phyloP scores from a whole-genome alignment of 2,329 filamentous ascomycete species.

The Pseudogymnoascus sp. region DNA sequence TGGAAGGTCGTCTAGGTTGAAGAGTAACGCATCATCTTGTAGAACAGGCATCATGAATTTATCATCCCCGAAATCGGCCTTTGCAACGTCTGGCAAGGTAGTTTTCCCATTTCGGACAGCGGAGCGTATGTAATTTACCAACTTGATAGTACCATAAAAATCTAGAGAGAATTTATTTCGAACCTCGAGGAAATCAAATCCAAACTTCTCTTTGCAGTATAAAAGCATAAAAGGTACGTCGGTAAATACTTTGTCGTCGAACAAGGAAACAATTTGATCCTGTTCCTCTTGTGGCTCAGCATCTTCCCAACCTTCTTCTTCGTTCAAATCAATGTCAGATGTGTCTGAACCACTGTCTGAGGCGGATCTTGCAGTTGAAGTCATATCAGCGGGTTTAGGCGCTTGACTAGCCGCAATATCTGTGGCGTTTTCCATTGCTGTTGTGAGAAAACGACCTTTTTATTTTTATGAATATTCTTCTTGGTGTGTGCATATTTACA shows the following conservation, averaged over 20 bases:
- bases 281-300: constrained; percentile 56
- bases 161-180: constrained; percentile 55
- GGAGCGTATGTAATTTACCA: constrained; percentile 61
- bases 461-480: neutral
- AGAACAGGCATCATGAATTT: constrained; percentile 75
- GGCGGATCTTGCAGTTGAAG: neutral
- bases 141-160: constrained; percentile 65
- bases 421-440: constrained; percentile 6
- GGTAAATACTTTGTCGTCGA: constrained; percentile 59
- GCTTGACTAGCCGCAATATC: neutral
- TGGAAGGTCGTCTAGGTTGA: constrained; percentile 74
- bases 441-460: constrained; percentile 1
- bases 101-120: constrained; percentile 39
- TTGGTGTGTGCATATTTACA: constrained; percentile 7
- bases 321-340: constrained; percentile 36
- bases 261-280: constrained; percentile 58
- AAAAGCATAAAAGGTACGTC: constrained; percentile 59
- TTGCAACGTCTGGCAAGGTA: constrained; percentile 42
- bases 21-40: constrained; percentile 82
- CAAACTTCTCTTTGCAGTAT: constrained; percentile 58
- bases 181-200: constrained; percentile 59
- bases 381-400: neutral
- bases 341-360: constrained; percentile 30
- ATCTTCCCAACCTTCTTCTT: constrained; percentile 50
- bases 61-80: constrained; percentile 64